phyloP scores from a whole-genome alignment of 2,329 filamentous ascomycete genomes.

The Byssoonygena ceratinophila region DNA sequence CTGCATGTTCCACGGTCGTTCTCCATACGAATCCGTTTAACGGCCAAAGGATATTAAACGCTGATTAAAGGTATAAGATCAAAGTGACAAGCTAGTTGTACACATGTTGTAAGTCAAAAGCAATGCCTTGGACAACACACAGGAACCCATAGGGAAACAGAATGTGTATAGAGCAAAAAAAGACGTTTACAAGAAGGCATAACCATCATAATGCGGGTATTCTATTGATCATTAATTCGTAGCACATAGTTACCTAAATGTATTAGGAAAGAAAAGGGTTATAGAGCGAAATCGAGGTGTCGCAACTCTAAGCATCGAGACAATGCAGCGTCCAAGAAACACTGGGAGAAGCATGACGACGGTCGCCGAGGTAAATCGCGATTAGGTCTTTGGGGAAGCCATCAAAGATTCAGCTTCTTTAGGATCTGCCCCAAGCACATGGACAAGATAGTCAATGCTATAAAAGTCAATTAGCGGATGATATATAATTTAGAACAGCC shows the following conservation, averaged over 20 bases:
- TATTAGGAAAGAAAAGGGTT: background rate
- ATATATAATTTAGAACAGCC: background rate
- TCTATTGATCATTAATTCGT: constrained; percentile 13
- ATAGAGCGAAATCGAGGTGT: background rate
- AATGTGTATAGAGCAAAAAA: no score
- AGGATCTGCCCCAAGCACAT: constrained; percentile 48
- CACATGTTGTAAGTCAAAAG: background rate
- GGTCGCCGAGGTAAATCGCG: background rate
- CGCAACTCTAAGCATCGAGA: background rate
- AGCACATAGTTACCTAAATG: constrained; percentile 3
- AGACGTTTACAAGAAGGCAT: background rate
- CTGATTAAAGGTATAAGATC: background rate
- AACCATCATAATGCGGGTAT: background rate
- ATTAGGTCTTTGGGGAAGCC: constrained; percentile 5
- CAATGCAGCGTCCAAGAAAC: background rate
- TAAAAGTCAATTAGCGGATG: constrained; percentile 7
- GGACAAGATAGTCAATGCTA: constrained; percentile 55
- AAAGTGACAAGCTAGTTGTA: constrained; percentile 3
- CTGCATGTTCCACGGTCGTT: background rate
- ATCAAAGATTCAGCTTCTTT: constrained; percentile 44
- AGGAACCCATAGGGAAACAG: no score
- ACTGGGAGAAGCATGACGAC: background rate
- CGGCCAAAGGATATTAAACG: background rate
- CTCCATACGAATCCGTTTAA: background rate
- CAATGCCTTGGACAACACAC: background rate